These are phyloP conservation scores for Cystofilobasidium bisporidii DNA, from an alignment of 768 basidiomycete genomes.

Conservation along the genomic window DNA sequence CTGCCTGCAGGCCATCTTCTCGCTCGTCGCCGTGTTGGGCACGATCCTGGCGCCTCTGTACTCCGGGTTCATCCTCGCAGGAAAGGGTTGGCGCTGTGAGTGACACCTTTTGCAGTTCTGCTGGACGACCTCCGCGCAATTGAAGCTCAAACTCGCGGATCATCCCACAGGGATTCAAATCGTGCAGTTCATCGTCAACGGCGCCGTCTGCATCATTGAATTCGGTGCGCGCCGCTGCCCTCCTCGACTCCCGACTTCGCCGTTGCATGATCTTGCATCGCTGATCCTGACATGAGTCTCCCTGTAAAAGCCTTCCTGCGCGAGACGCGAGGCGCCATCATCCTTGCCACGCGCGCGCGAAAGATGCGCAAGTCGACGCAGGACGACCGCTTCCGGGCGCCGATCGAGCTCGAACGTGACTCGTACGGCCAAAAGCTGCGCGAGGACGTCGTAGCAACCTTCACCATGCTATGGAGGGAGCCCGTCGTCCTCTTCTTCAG, in stretches of 20 bases:
- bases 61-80: constrained; percentile 30
- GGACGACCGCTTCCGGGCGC: constrained; percentile 30
- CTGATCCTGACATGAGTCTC: background rate
- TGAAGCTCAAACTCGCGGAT: background rate
- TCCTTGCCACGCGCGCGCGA: constrained; percentile 30
- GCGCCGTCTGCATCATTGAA: constrained; percentile 28
- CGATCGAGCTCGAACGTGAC: constrained; percentile 31
- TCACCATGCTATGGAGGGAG: constrained; percentile 28
- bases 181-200: constrained; percentile 32
- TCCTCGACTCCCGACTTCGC: background rate
- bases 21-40: constrained; percentile 31
- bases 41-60: constrained; percentile 32
- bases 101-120: background rate
- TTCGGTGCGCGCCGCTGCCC: background rate
- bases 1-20: background rate
- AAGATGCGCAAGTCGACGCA: constrained; percentile 31
- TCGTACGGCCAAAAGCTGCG: constrained; percentile 29
- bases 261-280: background rate
- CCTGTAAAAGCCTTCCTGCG: constrained; percentile 26
- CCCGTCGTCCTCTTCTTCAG: constrained; percentile 8
- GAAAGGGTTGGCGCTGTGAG: constrained; percentile 30
- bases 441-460: background rate
- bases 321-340: constrained; percentile 33
- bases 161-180: constrained; percentile 19
- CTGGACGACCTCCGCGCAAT: background rate